These are phyloP conservation scores for Termitomyces sp. DNA, from an alignment of 768 basidiomycete genomes.

Conservation along the genomic window DNA sequence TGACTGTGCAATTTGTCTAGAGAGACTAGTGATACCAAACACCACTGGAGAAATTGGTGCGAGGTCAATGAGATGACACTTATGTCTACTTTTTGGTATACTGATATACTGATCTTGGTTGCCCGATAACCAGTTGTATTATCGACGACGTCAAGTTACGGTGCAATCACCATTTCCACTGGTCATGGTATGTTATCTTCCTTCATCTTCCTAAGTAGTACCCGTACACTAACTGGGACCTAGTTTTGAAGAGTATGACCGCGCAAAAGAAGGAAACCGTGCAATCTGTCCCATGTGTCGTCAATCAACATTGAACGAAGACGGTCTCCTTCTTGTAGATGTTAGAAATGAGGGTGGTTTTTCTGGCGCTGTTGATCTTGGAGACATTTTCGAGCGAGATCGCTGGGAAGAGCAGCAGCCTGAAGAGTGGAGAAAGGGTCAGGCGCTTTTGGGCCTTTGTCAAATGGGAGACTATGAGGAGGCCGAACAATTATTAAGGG, in stretches of 20 bases:
- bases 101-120: not conserved
- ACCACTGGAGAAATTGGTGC: conserved; percentile 2
- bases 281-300: conserved; percentile 4
- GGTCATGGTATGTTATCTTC: conserved; percentile 4
- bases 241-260: conserved; percentile 10
- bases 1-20: conserved; percentile 5
- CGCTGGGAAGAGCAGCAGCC: conserved; percentile 10
- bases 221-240: not conserved
- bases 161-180: conserved; percentile 8
- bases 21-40: conserved; percentile 5
- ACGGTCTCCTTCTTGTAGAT: conserved; percentile 4
- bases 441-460: conserved; percentile 6
- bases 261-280: conserved; percentile 5
- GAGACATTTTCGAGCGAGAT: conserved; percentile 5
- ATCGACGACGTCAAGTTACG: conserved; percentile 8
- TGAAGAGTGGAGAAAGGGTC: conserved; percentile 7
- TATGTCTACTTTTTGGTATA: not conserved
- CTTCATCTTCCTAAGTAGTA: not conserved
- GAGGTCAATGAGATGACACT: not conserved
- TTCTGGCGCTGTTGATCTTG: conserved; percentile 7
- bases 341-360: conserved; percentile 8
- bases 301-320: conserved; percentile 3
- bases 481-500: conserved; percentile 6
- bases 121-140: not conserved
- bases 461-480: conserved; percentile 1